Evolutionary conservation across 106 monocot species (phyloP).

Genomic region (Dioscorea dumetorum): DNA sequence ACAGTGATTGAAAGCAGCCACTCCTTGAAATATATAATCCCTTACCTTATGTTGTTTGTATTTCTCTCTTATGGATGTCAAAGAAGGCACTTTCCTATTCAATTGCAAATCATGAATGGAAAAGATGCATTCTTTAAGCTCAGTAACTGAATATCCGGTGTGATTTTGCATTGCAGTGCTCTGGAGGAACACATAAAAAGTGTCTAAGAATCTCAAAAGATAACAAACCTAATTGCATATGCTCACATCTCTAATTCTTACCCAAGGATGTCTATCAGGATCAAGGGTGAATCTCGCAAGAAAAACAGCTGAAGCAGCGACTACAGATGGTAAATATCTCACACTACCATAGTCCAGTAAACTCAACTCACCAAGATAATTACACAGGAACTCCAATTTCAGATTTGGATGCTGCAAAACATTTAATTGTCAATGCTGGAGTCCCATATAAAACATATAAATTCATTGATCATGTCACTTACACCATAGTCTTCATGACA

Average conservation of each 20-base stretch:
- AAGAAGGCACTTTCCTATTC: constrained; percentile 8
- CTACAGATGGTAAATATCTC: constrained; percentile 16
- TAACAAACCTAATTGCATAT: too few species aligned
- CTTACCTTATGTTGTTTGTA: constrained; percentile 24
- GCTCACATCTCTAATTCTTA: not conserved
- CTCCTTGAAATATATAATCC: not conserved
- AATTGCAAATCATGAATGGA: constrained; percentile 22
- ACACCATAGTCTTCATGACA: constrained; percentile 6
- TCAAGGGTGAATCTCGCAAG: constrained; percentile 22
- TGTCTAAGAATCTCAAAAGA: too few species aligned
- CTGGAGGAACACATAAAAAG: constrained; percentile 12
- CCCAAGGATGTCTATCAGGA: constrained; percentile 23
- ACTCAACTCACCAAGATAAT: constrained; percentile 34
- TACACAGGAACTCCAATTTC: constrained; percentile 32
- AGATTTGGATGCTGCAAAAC: constrained; percentile 11
- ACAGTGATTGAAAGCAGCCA: not conserved
- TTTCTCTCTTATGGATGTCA: constrained; percentile 19
- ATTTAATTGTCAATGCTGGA: not conserved
- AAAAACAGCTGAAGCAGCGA: constrained; percentile 35
- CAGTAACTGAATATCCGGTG: constrained; percentile 14
- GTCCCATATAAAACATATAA: not conserved
- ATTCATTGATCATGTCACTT: not conserved
- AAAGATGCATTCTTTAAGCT: constrained; percentile 22
- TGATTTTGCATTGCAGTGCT: constrained; percentile 8
- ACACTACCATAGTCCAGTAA: constrained; percentile 23